phyloP scores from a whole-genome alignment of 2,329 filamentous ascomycete genomes.

The Nannizziopsis arthrosporioides region DNA sequence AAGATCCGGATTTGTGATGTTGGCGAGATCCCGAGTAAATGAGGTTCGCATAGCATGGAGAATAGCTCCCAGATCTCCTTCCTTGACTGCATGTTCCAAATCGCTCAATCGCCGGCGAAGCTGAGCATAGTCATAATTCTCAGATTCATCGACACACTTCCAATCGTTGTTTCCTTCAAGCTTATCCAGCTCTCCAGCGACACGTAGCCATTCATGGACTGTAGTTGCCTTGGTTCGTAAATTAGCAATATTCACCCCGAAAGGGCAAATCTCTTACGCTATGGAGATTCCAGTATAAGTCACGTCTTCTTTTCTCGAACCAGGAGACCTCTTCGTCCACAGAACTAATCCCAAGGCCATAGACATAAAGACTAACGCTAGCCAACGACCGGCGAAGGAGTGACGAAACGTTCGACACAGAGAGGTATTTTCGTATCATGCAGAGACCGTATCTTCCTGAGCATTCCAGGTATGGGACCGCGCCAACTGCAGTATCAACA shows the following conservation, averaged over 20 bases:
- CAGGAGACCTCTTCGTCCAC: neutral
- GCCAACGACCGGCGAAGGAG: neutral
- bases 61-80: constrained; percentile 63
- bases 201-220: constrained; percentile 60
- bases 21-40: constrained; percentile 67
- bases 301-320: neutral
- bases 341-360: neutral
- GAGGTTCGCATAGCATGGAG: constrained; percentile 69
- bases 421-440: neutral
- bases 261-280: neutral
- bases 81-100: constrained; percentile 61
- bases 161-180: constrained; percentile 71
- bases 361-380: neutral
- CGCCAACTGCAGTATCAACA: neutral
- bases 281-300: constrained; percentile 1
- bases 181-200: constrained; percentile 64
- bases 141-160: constrained; percentile 58
- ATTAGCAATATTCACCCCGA: neutral
- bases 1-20: constrained; percentile 70
- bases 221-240: constrained; percentile 20
- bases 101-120: constrained; percentile 59
- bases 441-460: neutral
- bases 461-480: neutral
- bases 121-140: constrained; percentile 59
- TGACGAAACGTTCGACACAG: constrained; percentile 2